Evolutionary conservation across 176 grass and related monocot genomes (phyloP), one percentile per base, ranked within the genome.

Genomic region (Carex myosuroides): DNA sequence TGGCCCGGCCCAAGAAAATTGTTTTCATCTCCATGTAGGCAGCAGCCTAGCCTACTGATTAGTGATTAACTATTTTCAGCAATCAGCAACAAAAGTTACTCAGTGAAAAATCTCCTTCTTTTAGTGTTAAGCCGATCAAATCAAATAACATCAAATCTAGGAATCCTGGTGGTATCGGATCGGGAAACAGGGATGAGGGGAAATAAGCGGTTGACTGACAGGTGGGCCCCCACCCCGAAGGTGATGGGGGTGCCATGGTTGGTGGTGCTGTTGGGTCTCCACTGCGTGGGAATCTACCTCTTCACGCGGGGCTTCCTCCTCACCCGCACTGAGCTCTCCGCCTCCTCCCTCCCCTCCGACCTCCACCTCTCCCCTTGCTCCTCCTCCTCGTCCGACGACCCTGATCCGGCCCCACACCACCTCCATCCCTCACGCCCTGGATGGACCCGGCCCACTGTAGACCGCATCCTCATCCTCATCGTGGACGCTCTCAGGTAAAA

Each of bases 261-360:
- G 83, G 54, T 18, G 20, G 4, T 60, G 67, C 54, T 70, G 48
- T 30, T 57, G 48, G 50, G 41, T 11, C 94, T 94, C 75, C 95
- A 98, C 70, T 88, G 87, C 20, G 8, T 87, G 14, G 79, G 85
- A 30, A 73, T 98, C 81, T 98, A 89, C 88, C 87, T 94, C 57
- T 98, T 98, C 88, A 98, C 95, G 55, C 91, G 95, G 3, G 95
- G 95, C n/a, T 98, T 98, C 88, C 95, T 98, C 37, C 89, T 98
- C 66, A 95, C 92, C 13, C 89, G 92, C 82, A 95, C 95, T 41
- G 95, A 98, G 89, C 95, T 98, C 62, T 85, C 89, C 79, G 74
- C 87, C 70, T 92, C 89, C 58, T 94, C 92, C 79, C 85, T 86
- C 85, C 87, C 83, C 21, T 90, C 87, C 35, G 95, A 95, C 84